Evolutionary conservation across 2,329 filamentous ascomycete genomes (phyloP), one percentile per base, ranked within the genome.

Genomic region (Ascochyta clinopodiicola): DNA sequence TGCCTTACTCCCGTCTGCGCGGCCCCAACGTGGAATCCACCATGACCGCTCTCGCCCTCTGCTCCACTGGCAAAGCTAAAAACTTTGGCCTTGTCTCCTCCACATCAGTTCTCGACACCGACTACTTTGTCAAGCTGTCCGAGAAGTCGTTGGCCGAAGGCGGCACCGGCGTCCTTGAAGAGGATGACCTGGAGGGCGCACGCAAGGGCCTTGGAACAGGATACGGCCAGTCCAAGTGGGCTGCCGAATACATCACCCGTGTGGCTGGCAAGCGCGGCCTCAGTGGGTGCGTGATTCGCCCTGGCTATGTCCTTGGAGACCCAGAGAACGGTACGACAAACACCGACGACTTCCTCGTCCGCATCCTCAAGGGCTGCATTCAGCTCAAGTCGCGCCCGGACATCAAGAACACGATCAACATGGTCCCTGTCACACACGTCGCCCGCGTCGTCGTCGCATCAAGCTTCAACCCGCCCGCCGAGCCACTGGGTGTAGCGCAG

Each of bases 171-270:
- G 83, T 96, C 15, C 80, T 82, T 19, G 94, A 97, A 74, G 82
- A 81, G 0, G 93, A 97, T 71, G 87, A 94, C 62, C 81, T 97
- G 59, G 80, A 85, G 63, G 91, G 92, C 48, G 93, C 90, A 68
- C 83, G 86, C 35, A 86, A 81, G 47, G 91, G 91, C 29, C 85
- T 97, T 1, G 87, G 86, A 35, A 96, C 91, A 1, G 93, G 94
- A 5, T 97, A 97, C 68, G 93, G 94, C 2, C 93, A 97, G 75
- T 87, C 86, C 62, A 97, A 98, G 78, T 97, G 92, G 92, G 90
- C 85, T 6, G 83, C 84, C 3, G 86, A 88, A 70, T 85, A 84
- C 62, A 81, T 97, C 43, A 85, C 92, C 21, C 84, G 90, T 22
- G 89, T 91, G 73, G 93, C 94, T 24, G 91, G 92, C 44, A 81